Evolutionary conservation across 805 yeast species (phyloP).

Genomic region (Metschnikowia colocasiae): DNA sequence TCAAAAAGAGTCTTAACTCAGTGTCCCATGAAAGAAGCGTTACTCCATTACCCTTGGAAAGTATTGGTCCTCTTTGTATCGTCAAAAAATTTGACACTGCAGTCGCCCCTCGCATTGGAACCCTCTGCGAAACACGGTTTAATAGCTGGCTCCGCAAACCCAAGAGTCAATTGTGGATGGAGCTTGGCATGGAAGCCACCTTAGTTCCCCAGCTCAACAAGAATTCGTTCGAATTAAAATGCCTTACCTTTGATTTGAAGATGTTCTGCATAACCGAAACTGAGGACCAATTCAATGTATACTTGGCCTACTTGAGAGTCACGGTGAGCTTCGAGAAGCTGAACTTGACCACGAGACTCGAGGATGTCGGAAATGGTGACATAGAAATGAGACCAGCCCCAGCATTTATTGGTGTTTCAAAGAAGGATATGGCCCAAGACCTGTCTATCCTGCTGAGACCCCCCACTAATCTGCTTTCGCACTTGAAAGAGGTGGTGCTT

Average conservation of each 20-base stretch:
- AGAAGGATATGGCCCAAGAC: neutral
- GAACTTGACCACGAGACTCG: neutral
- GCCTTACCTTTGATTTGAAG: neutral
- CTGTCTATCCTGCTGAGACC: neutral
- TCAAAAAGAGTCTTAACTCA: neutral
- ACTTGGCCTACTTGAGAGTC: neutral
- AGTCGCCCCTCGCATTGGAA: neutral
- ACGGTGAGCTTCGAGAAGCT: neutral
- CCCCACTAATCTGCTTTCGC: neutral
- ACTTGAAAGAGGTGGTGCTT: neutral
- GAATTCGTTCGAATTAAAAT: neutral
- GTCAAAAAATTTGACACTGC: neutral
- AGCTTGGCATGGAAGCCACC: neutral
- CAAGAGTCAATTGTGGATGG: neutral
- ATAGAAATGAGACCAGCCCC: neutral
- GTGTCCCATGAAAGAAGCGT: neutral
- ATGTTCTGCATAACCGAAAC: neutral
- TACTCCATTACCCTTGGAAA: neutral
- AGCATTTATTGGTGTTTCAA: neutral
- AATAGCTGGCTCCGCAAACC: neutral
- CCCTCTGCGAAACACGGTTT: neutral
- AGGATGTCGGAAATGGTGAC: neutral
- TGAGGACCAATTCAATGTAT: neutral
- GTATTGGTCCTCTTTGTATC: neutral
- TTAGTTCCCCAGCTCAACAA: neutral